Base-by-base conservation (phyloP, 179 eudicot species). In the Camellia oleifera region DNA sequence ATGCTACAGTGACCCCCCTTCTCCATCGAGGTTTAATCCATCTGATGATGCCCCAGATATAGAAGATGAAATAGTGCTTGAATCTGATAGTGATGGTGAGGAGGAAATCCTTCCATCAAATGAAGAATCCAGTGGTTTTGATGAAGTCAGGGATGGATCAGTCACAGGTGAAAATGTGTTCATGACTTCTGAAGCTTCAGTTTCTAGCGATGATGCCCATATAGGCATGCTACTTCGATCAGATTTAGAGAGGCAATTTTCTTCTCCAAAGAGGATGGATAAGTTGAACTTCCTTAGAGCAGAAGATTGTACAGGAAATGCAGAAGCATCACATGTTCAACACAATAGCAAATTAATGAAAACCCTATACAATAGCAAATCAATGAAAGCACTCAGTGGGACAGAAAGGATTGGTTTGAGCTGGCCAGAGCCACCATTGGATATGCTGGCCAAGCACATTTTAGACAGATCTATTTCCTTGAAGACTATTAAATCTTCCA, bases 21-120 rank as follows among this genome's bases (percentile, higher is more conserved):
- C 99, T 82, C 99, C 99, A 4, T 87, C 98, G 79, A 93, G 88
- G 87, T 94, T 91, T 85, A 90, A 89, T 85, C 97, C 95, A 72
- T 80, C 87, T 77, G 97, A 88, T 69, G 95, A 94, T 91, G 86
- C 86, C 76, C 93, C 89, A 63, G 90, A 91, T 85, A 77, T 97
- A 48, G 98, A 85, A 86, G 97, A 92, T 66, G 97, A 92, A 82
- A 78, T 94, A 46, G 44, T 86, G 77, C 90, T 90, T 40, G 95
- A 83, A 80, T 86, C 91, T 58, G 97, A 94, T 81, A 88, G 97
- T 82, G 93, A 91, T 45, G 81, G 84, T 52, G 99, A 89, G 78
- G 97, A 93, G 80, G 97, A 91, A 87, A 88, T 94, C 56, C 85
- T 88, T 83, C 98, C 97, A 64, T 52, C 89, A 48, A 84, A 91